phyloP scores from a whole-genome alignment of 2,329 filamentous ascomycete species.

The Teratosphaeria epicoccoides region DNA sequence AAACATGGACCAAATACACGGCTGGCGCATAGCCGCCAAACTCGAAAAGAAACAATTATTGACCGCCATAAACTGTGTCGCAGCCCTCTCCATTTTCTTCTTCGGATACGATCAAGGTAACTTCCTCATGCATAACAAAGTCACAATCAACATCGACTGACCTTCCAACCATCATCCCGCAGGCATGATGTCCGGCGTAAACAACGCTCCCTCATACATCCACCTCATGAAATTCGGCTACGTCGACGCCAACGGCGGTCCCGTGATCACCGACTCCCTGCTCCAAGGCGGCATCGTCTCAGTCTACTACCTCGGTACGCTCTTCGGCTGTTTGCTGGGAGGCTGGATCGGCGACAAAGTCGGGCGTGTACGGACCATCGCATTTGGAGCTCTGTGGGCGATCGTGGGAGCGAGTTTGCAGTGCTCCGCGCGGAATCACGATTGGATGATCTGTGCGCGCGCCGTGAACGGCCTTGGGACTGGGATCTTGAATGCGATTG shows the following conservation, averaged over 20 bases:
- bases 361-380: conserved; percentile 55
- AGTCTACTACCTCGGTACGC: conserved; percentile 50
- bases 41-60: conserved; percentile 47
- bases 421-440: conserved; percentile 52
- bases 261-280: conserved; percentile 47
- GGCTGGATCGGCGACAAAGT: conserved; percentile 54
- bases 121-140: conserved; percentile 2
- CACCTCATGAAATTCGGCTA: conserved; percentile 56
- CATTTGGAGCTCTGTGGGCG: conserved; percentile 39
- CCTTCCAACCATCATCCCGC: too few species aligned
- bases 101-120: conserved; percentile 34
- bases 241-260: conserved; percentile 31
- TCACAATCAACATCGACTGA: conserved; percentile 41
- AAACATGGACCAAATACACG: conserved; percentile 1
- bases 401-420: conserved; percentile 51
- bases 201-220: conserved; percentile 54
- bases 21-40: conserved; percentile 20
- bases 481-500: conserved; percentile 59
- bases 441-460: conserved; percentile 47
- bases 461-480: conserved; percentile 44
- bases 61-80: conserved; percentile 52
- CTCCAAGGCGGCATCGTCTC: conserved; percentile 54
- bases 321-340: conserved; percentile 52
- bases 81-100: conserved; percentile 57
- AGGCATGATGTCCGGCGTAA: conserved; percentile 52